Evolutionary conservation across 2,329 filamentous ascomycete species (phyloP).

Genomic region (Pseudogymnoascus sp.): DNA sequence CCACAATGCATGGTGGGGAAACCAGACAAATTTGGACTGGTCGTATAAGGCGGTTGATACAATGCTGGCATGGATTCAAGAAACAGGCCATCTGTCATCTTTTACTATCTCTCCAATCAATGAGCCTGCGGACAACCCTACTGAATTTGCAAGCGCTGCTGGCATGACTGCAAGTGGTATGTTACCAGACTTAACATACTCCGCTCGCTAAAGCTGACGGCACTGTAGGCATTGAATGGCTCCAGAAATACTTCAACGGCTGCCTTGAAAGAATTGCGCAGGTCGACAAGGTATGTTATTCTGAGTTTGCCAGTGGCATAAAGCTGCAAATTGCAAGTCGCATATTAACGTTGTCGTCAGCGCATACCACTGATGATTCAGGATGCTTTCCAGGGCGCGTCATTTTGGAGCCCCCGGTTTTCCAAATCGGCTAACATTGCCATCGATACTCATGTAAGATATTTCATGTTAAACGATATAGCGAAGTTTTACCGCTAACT

Average conservation of each 20-base stretch:
- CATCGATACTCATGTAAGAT: conserved; percentile 22
- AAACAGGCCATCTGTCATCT: background rate
- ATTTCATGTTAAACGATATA: background rate
- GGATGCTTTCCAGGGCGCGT: conserved; percentile 23
- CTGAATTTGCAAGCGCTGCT: background rate
- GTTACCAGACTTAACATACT: background rate
- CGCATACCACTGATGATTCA: conserved; percentile 29
- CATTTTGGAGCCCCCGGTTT: conserved; percentile 25
- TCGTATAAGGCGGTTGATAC: conserved; percentile 27
- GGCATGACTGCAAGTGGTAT: background rate
- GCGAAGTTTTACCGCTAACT: conserved; percentile 9
- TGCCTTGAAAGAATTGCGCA: conserved; percentile 21
- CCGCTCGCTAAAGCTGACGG: background rate
- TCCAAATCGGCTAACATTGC: conserved; percentile 23
- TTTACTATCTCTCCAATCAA: background rate
- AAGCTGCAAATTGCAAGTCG: background rate
- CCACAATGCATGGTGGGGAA: conserved; percentile 30
- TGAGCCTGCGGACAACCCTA: background rate
- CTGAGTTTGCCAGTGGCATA: background rate
- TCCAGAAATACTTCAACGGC: conserved; percentile 28
- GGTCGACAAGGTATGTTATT: conserved; percentile 16
- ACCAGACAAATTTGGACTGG: conserved; percentile 27
- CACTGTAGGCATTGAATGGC: conserved; percentile 18
- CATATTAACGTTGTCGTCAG: background rate
- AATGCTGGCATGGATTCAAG: conserved; percentile 27